Conservation (phyloP, 345 rosid species). For the Luvunga scandens region DNA sequence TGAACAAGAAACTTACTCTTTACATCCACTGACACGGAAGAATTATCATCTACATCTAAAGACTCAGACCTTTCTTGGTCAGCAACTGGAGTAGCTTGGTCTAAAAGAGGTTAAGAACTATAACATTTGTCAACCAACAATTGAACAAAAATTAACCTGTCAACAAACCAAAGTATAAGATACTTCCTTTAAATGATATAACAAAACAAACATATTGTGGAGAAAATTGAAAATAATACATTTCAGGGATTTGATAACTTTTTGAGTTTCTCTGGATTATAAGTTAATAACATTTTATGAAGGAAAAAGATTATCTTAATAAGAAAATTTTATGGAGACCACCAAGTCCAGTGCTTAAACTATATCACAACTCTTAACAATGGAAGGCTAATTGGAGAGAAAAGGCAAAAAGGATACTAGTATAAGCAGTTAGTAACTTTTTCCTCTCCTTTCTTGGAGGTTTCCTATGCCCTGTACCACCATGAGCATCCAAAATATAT, state of each 20-base stretch:
- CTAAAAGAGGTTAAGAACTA: slow-evolving; percentile 39
- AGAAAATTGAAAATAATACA: not conserved
- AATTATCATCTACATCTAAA: slow-evolving; percentile 27
- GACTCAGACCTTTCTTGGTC: slow-evolving; percentile 31
- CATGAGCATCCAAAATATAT: slow-evolving; percentile 28
- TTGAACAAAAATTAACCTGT: not conserved
- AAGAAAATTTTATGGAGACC: not conserved
- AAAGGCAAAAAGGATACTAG: slow-evolving; percentile 42
- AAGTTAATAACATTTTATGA: not conserved
- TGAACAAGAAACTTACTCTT: slow-evolving; percentile 32
- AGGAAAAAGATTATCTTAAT: slow-evolving; percentile 1
- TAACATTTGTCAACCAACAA: slow-evolving; percentile 14
- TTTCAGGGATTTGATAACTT: not conserved
- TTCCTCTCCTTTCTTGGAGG: slow-evolving; percentile 61
- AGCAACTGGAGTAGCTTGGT: slow-evolving; percentile 32
- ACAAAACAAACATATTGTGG: not conserved
- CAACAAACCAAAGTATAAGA: slow-evolving; percentile 12
- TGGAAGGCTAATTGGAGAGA: not conserved
- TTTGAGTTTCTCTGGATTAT: not conserved
- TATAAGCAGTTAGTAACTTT: slow-evolving; percentile 35
- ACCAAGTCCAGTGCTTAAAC: not conserved
- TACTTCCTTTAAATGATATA: not conserved
- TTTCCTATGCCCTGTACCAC: slow-evolving; percentile 37
- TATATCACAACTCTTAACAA: not conserved
- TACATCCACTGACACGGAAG: slow-evolving; percentile 27